Base-by-base conservation (phyloP, 331 rosid genomes). In the Malus hybrid region DNA sequence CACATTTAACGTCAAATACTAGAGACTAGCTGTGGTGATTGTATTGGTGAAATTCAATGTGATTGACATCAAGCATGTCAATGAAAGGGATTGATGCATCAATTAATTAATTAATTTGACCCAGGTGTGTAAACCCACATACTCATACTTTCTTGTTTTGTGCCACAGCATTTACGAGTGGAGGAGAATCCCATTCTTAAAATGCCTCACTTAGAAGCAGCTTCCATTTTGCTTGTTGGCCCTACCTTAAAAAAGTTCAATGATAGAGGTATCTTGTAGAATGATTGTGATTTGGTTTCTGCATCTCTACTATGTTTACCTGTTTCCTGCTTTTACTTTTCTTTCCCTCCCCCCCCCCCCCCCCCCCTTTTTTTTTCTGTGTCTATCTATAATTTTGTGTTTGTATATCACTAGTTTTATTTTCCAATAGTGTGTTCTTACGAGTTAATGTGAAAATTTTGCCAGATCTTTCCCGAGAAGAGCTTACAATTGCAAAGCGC, bases 141-240 rank as follows among this genome's bases (percentile, higher is more conserved):
- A 33, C 3, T 61, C 44, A 28, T 61, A 61, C 19, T 30, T 78
- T 78, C 74, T 80, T 69, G 82, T 66, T 28, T 83, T 80, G 5
- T 62, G 66, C 36, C 83, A 83, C 85, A 95, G 99, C 99, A 95
- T 87, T 92, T 95, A 79, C 92, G 98, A 76, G 84, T 95, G 77
- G 99, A 95, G 89, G 98, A 95, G 87, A 95, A 95, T 63, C 98
- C 99, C 62, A 88, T 95, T 78, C 91, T 92, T 69, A 92, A 92
- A 87, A 92, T 90, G 93, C 87, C 88, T 75, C 96, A 95, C 88
- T 63, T 92, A 75, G 97, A 88, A 92, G 99, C 99, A 58, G 99
- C 99, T 61, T 92, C 97, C 44, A 87, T 95, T 81, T 88, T 95
- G 87, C 95, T 95, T 32, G 93, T 88, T 77, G 99, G 99, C 36